These are phyloP conservation scores for Fusarium metavorans DNA, from an alignment of 2,329 filamentous ascomycete species.

Conservation along the genomic window DNA sequence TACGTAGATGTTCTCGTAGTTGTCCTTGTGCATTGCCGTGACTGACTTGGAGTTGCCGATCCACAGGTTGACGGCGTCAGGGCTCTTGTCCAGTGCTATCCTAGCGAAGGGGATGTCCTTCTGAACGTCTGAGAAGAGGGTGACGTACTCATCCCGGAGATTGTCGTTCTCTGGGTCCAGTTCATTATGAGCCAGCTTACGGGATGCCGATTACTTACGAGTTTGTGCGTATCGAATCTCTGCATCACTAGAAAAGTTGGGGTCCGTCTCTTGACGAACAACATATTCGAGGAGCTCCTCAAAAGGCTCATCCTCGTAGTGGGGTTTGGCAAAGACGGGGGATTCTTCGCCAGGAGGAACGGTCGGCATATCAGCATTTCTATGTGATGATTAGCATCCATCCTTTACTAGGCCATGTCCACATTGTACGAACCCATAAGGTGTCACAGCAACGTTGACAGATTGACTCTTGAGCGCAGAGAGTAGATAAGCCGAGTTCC, in stretches of 20 bases:
- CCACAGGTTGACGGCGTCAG: constrained; percentile 87
- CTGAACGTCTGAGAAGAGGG: constrained; percentile 73
- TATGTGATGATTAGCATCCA: constrained; percentile 25
- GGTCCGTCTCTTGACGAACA: constrained; percentile 64
- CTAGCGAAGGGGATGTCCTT: constrained; percentile 77
- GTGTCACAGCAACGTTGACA: constrained; percentile 85
- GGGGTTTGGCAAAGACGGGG: constrained; percentile 76
- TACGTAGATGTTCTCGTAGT: constrained; percentile 88
- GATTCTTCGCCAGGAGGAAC: constrained; percentile 43
- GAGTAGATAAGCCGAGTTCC: constrained; percentile 72
- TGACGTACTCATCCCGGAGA: constrained; percentile 76
- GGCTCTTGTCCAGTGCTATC: constrained; percentile 72
- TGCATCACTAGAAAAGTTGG: constrained; percentile 41
- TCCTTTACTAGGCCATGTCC: neutral
- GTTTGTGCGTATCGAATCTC: constrained; percentile 82
- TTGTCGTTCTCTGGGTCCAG: constrained; percentile 79
- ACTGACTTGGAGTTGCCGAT: constrained; percentile 78
- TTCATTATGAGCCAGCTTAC: neutral
- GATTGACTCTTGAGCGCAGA: constrained; percentile 63
- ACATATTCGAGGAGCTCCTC: constrained; percentile 71
- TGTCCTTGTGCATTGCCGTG: constrained; percentile 83
- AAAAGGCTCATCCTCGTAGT: constrained; percentile 75
- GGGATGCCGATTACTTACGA: constrained; percentile 59
- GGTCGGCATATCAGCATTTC: constrained; percentile 54
- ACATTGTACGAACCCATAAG: constrained; percentile 69